Evolutionary conservation across 169 alveolate genomes (phyloP).

Genomic region (Cryptosporidium sp.): DNA sequence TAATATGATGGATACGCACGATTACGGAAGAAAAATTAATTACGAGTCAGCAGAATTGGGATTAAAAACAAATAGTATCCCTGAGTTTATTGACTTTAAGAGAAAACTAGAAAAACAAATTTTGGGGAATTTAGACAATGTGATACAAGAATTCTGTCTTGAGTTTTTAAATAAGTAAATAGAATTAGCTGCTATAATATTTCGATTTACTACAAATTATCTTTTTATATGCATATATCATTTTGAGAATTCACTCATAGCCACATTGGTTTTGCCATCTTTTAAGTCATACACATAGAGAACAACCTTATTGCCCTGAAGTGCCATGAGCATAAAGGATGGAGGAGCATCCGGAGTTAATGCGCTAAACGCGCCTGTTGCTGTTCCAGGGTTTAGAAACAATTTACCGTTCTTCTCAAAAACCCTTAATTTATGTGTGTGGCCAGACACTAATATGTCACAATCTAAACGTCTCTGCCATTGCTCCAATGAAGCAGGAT

Average conservation of each 20-base stretch:
- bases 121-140: slow-evolving; percentile 4
- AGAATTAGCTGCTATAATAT: not conserved
- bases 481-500: slow-evolving; percentile 87
- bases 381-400: slow-evolving; percentile 93
- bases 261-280: slow-evolving; percentile 84
- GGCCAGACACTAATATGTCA: slow-evolving; percentile 92
- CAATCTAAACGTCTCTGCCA: slow-evolving; percentile 89
- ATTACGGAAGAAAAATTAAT: slow-evolving; percentile 26
- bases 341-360: slow-evolving; percentile 78
- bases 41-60: slow-evolving; percentile 58
- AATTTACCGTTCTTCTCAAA: slow-evolving; percentile 88
- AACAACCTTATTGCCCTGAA: slow-evolving; percentile 82
- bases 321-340: slow-evolving; percentile 84
- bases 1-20: slow-evolving; percentile 61
- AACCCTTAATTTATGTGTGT: slow-evolving; percentile 88
- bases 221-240: not conserved
- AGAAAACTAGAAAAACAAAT: slow-evolving; percentile 26
- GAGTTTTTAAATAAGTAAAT: slow-evolving; percentile 53
- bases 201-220: not conserved
- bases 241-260: slow-evolving; percentile 82
- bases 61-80: not conserved
- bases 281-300: slow-evolving; percentile 82
- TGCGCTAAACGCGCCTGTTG: slow-evolving; percentile 91
- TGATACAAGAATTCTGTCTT: slow-evolving; percentile 18
- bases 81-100: slow-evolving; percentile 17